phyloP scores from a whole-genome alignment of 768 basidiomycete species.

The Crassisporium funariophilum region DNA sequence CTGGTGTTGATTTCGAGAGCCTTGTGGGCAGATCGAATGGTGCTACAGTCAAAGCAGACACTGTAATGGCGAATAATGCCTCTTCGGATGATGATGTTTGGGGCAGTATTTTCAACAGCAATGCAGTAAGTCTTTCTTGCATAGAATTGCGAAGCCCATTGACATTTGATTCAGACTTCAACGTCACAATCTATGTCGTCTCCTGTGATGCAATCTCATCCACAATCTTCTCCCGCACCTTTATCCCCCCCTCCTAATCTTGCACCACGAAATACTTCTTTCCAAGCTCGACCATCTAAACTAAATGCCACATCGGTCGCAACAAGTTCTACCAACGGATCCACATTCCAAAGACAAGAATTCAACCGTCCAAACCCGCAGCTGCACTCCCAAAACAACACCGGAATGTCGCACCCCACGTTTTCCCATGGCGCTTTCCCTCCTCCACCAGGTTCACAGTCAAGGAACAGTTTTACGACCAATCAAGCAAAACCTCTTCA shows the following conservation, averaged over 20 bases:
- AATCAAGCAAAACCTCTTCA: slow-evolving; percentile 22
- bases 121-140: slow-evolving; percentile 24
- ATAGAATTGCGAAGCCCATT: slow-evolving; percentile 23
- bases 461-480: slow-evolving; percentile 11
- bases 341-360: slow-evolving; percentile 6
- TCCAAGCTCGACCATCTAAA: slow-evolving; percentile 40
- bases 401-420: slow-evolving; percentile 9
- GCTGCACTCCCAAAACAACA: slow-evolving; percentile 9
- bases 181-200: slow-evolving; percentile 10
- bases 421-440: slow-evolving; percentile 20
- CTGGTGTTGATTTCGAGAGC: slow-evolving; percentile 75
- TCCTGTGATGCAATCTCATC: neutral
- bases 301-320: slow-evolving; percentile 40
- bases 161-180: slow-evolving; percentile 1
- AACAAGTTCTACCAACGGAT: slow-evolving; percentile 13
- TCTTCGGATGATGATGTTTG: slow-evolving; percentile 86
- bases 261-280: slow-evolving; percentile 20
- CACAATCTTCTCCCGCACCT: slow-evolving; percentile 20
- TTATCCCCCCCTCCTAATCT: slow-evolving; percentile 11
- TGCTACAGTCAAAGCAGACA: slow-evolving; percentile 48
- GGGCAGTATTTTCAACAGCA: slow-evolving; percentile 70
- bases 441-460: slow-evolving; percentile 11
- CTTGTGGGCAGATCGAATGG: slow-evolving; percentile 67
- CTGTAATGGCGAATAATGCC: slow-evolving; percentile 35
- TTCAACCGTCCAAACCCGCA: slow-evolving; percentile 7